A percentile compares a stretch with the other conserved stretches of the same genome.
Conservation (phyloP, 225 moss, liverwort and hornwort species). For the Physcomitrellopsis africana region DNA sequence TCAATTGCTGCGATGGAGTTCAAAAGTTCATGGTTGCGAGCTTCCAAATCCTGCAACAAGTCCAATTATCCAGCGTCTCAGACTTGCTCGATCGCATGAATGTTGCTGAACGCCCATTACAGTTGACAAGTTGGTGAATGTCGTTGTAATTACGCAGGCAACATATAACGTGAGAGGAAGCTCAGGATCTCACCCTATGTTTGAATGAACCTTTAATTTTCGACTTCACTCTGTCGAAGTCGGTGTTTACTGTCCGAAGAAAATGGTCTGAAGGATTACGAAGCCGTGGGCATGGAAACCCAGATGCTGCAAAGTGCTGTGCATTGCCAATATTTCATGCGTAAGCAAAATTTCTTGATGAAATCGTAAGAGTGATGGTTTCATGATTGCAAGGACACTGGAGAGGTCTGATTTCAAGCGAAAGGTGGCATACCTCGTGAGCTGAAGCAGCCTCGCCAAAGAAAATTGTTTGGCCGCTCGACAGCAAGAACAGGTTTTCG, state of each 20-base stretch:
- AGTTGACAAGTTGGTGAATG: neutral
- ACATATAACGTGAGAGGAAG: neutral
- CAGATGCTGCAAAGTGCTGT: conserved; percentile 83
- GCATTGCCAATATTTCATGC: neutral
- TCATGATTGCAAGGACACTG: no score
- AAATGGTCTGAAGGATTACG: conserved; percentile 94
- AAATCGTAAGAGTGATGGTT: no score
- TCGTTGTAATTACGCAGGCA: neutral
- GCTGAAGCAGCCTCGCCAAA: conserved; percentile 77
- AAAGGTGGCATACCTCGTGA: conserved; percentile 53
- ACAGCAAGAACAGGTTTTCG: conserved; percentile 81
- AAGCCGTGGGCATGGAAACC: conserved; percentile 83
- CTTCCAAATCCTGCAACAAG: conserved; percentile 65
- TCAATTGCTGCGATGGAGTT: conserved; percentile 60
- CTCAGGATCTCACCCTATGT: conserved; percentile 44
- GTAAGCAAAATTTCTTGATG: neutral
- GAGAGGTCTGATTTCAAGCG: neutral
- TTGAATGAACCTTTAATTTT: conserved; percentile 81
- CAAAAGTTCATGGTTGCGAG: conserved; percentile 42
- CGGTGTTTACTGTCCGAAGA: conserved; percentile 84
- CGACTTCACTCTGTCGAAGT: conserved; percentile 86
- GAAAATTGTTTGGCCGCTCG: conserved; percentile 77
- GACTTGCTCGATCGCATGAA: no score
- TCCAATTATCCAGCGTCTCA: neutral
- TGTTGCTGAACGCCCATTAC: neutral